Evolutionary conservation across 495 filamentous ascomycete species (phyloP).

Genomic region (Penicillium robsamsonii): DNA sequence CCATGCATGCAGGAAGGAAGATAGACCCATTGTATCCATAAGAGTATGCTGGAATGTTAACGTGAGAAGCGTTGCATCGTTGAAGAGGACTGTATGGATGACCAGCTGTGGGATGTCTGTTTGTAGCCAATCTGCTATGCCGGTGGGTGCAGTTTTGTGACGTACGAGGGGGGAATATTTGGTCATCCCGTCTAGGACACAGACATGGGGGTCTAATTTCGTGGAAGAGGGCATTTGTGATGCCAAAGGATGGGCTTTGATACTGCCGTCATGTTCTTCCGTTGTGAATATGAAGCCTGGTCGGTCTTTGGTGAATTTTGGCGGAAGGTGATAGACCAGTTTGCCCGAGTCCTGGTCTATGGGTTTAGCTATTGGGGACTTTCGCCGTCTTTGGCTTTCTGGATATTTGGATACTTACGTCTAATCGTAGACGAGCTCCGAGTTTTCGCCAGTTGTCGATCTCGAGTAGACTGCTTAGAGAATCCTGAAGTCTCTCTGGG

Average conservation of each 20-base stretch:
- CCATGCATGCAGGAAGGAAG: not conserved
- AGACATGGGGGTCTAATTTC: not conserved
- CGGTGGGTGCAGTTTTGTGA: not conserved
- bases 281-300: not conserved
- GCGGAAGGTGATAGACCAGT: not conserved
- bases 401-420: not conserved
- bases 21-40: constrained; percentile 43
- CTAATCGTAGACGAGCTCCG: not conserved
- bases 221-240: not conserved
- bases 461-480: not conserved
- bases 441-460: not conserved
- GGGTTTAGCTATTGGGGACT: not conserved
- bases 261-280: not conserved
- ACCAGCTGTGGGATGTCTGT: constrained; percentile 43
- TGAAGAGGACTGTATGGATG: constrained; percentile 46
- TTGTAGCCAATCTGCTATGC: constrained; percentile 37
- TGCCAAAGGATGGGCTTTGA: not conserved
- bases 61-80: constrained; percentile 47
- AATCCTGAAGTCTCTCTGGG: not conserved
- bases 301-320: not conserved
- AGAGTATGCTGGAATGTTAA: constrained; percentile 44
- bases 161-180: not conserved
- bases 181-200: not conserved
- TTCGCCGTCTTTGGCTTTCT: not conserved
- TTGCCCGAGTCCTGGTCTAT: not conserved